A percentile compares a stretch with the other conserved stretches of the same genome.
These are phyloP conservation scores for Puccinia triticina DNA, from an alignment of 1,284 basidiomycete genomes.

Conservation along the genomic window DNA sequence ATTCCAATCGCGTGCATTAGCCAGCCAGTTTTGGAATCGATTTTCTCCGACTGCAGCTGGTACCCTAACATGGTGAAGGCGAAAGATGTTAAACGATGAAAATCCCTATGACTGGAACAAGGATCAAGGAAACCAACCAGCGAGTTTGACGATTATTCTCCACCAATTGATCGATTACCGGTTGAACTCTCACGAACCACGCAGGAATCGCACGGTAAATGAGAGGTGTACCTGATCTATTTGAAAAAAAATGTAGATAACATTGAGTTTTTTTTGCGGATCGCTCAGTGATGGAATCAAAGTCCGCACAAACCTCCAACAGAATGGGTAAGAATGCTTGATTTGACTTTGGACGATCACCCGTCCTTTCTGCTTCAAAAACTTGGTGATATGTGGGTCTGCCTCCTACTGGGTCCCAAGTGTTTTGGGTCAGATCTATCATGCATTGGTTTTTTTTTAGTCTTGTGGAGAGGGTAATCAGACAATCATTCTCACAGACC, in stretches of 20 bases:
- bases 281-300: neutral
- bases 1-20: slow-evolving; percentile 98
- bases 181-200: slow-evolving; percentile 92
- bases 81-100: neutral
- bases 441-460: neutral
- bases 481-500: slow-evolving; percentile 62
- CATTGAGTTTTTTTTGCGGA: neutral
- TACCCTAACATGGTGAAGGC: slow-evolving; percentile 67
- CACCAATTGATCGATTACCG: slow-evolving; percentile 81
- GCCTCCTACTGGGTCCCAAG: slow-evolving; percentile 68
- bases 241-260: slow-evolving; percentile 4
- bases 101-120: slow-evolving; percentile 18
- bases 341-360: slow-evolving; percentile 85
- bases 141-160: slow-evolving; percentile 86
- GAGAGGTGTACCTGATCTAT: slow-evolving; percentile 87
- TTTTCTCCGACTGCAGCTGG: slow-evolving; percentile 86
- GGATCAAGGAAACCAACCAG: slow-evolving; percentile 67
- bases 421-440: slow-evolving; percentile 15
- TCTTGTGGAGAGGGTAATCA: neutral
- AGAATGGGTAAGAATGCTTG: slow-evolving; percentile 93
- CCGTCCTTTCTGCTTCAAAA: slow-evolving; percentile 82
- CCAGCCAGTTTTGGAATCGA: slow-evolving; percentile 95
- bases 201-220: slow-evolving; percentile 94
- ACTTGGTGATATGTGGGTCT: slow-evolving; percentile 91
- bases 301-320: slow-evolving; percentile 75